phyloP scores from a whole-genome alignment of 257 asterid genomes.

The Anisodus acutangulus region DNA sequence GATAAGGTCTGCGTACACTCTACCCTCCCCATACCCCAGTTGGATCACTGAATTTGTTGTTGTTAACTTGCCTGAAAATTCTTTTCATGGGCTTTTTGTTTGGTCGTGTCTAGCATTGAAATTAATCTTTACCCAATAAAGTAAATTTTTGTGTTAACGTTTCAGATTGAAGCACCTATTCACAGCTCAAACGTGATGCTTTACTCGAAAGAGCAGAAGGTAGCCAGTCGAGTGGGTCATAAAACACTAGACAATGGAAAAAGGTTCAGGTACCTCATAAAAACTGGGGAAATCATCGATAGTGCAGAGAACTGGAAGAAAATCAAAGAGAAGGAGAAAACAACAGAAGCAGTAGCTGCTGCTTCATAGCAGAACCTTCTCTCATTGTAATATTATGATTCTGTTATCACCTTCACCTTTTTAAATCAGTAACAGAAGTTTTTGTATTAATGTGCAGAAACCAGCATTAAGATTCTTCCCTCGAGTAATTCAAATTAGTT shows the following conservation, averaged over 20 bases:
- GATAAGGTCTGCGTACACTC: no score
- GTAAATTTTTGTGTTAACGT: neutral
- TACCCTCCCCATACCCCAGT: no score
- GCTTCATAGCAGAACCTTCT: constrained; percentile 47
- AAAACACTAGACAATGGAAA: constrained; percentile 81
- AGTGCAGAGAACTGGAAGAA: constrained; percentile 90
- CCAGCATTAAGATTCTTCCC: neutral
- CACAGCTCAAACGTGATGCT: constrained; percentile 99
- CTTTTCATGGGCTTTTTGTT: neutral
- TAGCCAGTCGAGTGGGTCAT: constrained; percentile 90
- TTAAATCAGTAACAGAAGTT: neutral
- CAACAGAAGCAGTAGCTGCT: constrained; percentile 58
- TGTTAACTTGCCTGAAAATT: neutral
- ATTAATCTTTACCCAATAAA: no score
- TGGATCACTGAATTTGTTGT: no score
- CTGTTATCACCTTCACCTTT: neutral
- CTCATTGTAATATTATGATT: constrained; percentile 2
- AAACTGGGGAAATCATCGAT: constrained; percentile 92
- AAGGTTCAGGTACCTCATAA: constrained; percentile 83
- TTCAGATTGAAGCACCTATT: constrained; percentile 90
- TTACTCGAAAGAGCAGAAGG: constrained; percentile 77
- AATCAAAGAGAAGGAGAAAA: constrained; percentile 58
- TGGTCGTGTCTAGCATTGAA: neutral
- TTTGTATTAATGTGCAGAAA: neutral
- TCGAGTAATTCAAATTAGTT: neutral